A percentile compares a stretch with the other conserved stretches of the same genome.
phyloP scores from a whole-genome alignment of 2,329 filamentous ascomycete species.

The Fusarium compactum region DNA sequence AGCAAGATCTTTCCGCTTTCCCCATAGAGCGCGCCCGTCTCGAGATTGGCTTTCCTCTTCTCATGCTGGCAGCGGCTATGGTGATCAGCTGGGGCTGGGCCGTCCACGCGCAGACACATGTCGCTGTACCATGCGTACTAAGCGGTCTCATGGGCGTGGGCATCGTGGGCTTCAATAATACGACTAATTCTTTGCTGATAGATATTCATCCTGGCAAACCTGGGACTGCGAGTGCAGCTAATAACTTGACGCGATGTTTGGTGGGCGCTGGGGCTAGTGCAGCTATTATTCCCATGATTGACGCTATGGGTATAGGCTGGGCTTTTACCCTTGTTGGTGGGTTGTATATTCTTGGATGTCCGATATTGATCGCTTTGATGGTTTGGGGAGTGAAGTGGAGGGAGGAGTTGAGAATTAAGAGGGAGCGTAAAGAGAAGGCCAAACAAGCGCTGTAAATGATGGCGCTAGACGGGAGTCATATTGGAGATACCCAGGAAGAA shows the following conservation, averaged over 20 bases:
- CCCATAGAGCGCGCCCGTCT: slow-evolving; percentile 65
- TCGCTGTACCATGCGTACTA: slow-evolving; percentile 62
- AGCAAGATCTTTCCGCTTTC: slow-evolving; percentile 61
- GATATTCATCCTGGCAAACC: slow-evolving; percentile 67
- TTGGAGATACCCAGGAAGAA: not conserved
- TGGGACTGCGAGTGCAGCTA: slow-evolving; percentile 66
- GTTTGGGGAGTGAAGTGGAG: slow-evolving; percentile 59
- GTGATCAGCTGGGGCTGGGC: slow-evolving; percentile 67
- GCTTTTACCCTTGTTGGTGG: slow-evolving; percentile 62
- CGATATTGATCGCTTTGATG: slow-evolving; percentile 58
- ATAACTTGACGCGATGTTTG: slow-evolving; percentile 67
- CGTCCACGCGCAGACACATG: slow-evolving; percentile 55
- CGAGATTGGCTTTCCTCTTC: slow-evolving; percentile 62
- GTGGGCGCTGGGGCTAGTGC: slow-evolving; percentile 66
- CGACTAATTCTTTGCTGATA: slow-evolving; percentile 64
- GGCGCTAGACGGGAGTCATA: not conserved
- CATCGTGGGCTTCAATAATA: slow-evolving; percentile 67
- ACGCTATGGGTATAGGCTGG: slow-evolving; percentile 64
- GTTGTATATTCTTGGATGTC: slow-evolving; percentile 56
- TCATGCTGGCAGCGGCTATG: slow-evolving; percentile 61
- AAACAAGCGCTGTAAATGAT: slow-evolving; percentile 6
- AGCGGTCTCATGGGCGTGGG: slow-evolving; percentile 61
- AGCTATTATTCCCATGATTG: slow-evolving; percentile 64
- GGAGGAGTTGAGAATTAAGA: slow-evolving; percentile 48
- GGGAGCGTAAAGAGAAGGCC: slow-evolving; percentile 37